A percentile compares a stretch with the other conserved stretches of the same genome.
Evolutionary conservation across 169 alveolate species (phyloP).

Genomic region (Plasmodium coatneyi): DNA sequence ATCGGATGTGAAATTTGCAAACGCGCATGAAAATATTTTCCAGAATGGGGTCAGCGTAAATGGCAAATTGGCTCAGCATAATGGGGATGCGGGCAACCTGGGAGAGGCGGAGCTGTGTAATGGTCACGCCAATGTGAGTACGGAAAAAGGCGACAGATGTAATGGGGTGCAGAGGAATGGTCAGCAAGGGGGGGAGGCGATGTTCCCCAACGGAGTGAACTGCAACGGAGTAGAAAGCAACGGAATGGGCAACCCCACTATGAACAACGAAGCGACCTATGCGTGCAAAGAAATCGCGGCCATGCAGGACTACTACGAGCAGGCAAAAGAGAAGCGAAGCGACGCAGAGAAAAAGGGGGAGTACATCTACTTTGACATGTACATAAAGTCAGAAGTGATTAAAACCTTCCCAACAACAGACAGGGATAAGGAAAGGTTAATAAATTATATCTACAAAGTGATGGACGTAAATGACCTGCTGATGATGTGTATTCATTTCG

Average conservation of each 20-base stretch:
- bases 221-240: neutral
- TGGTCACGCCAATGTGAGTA: neutral
- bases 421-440: slow-evolving; percentile 45
- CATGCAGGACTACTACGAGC: slow-evolving; percentile 43
- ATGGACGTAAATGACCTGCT: slow-evolving; percentile 42
- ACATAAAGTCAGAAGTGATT: slow-evolving; percentile 47
- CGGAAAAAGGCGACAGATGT: neutral
- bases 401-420: slow-evolving; percentile 20
- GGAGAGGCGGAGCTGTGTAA: neutral
- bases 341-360: neutral
- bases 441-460: slow-evolving; percentile 26
- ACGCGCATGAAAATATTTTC: neutral
- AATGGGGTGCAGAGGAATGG: neutral
- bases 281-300: slow-evolving; percentile 11
- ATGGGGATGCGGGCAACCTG: neutral
- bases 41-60: neutral
- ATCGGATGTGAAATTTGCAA: slow-evolving; percentile 11
- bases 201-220: too few relatives aligned
- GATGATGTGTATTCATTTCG: slow-evolving; percentile 48
- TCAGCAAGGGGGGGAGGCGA: neutral
- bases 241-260: neutral
- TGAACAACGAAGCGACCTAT: neutral
- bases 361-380: slow-evolving; percentile 27
- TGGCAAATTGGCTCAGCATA: slow-evolving; percentile 21
- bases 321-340: neutral